Percentiles rank a stretch among this genome's conserved stretches.
These are phyloP conservation scores for Azolla pinnata DNA, from an alignment of 75 land plant species.

Conservation along the genomic window DNA sequence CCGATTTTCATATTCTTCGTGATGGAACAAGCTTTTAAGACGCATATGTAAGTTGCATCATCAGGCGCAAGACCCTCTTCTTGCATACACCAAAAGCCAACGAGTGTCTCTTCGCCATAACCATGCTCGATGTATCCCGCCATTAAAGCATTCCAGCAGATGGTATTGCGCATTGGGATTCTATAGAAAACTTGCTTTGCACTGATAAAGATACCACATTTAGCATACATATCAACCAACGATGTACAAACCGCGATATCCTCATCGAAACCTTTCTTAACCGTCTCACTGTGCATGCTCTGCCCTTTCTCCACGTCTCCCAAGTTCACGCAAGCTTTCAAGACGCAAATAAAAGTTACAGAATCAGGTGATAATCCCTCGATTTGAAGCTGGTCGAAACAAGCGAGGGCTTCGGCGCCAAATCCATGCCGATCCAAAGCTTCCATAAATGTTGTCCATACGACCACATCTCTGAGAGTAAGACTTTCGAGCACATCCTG, in stretches of 20 bases:
- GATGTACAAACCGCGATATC: background rate
- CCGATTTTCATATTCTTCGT: background rate
- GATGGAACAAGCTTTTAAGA: background rate
- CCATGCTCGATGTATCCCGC: background rate
- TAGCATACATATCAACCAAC: constrained; percentile 6
- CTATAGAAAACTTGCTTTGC: background rate
- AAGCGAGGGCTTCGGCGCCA: background rate
- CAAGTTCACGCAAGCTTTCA: constrained; percentile 4
- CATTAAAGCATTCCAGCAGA: background rate
- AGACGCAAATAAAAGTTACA: constrained; percentile 2
- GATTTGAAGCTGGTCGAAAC: background rate
- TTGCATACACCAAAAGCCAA: background rate
- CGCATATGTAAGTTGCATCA: background rate
- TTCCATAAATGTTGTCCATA: constrained; percentile 35
- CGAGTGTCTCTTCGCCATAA: background rate
- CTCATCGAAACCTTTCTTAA: no score
- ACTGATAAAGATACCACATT: background rate
- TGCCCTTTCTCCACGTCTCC: background rate
- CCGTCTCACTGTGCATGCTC: background rate
- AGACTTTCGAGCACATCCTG: constrained; percentile 34
- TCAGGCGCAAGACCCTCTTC: background rate
- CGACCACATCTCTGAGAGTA: constrained; percentile 16
- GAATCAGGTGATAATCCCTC: constrained; percentile 1
- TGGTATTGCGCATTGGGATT: background rate
- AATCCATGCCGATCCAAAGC: constrained; percentile 12